These are phyloP conservation scores for Urochloa ruziziensis DNA, from an alignment of 176 grass and related monocot genomes.

Conservation along the genomic window DNA sequence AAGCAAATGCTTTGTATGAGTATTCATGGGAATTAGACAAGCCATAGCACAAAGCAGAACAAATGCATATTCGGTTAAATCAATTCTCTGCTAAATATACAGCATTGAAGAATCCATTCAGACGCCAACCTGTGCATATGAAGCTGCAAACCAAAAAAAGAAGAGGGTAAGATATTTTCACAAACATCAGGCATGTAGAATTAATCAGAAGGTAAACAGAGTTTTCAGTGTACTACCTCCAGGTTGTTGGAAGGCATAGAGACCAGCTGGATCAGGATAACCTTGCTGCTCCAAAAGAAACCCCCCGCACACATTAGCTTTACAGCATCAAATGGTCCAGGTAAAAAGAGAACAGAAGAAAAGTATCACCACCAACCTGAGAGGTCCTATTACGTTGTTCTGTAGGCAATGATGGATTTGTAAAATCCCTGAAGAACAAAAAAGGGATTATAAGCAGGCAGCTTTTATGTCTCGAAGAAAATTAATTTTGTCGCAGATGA, in stretches of 20 bases:
- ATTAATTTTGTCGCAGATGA: not conserved
- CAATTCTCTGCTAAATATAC: constrained; percentile 8
- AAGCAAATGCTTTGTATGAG: constrained; percentile 32
- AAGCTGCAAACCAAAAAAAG: constrained; percentile 47
- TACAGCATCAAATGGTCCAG: not conserved
- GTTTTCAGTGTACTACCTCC: constrained; percentile 45
- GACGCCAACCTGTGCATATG: constrained; percentile 71
- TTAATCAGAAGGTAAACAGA: not conserved
- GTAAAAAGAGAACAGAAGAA: not conserved
- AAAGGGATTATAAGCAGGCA: not conserved
- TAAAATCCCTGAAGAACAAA: constrained; percentile 80
- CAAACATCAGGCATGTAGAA: constrained; percentile 4
- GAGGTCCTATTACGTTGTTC: constrained; percentile 74
- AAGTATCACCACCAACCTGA: constrained; percentile 52
- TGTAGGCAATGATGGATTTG: constrained; percentile 85
- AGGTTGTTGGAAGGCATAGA: constrained; percentile 70
- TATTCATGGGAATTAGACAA: not conserved
- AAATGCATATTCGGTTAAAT: constrained; percentile 12
- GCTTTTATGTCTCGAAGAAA: constrained; percentile 4
- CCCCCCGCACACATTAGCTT: constrained; percentile 4
- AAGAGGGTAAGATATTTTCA: not conserved
- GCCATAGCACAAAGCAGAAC: not conserved
- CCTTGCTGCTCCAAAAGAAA: constrained; percentile 43
- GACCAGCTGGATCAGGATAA: constrained; percentile 67
- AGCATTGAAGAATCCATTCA: not conserved